A percentile compares a stretch with the other conserved stretches of the same genome.
These are phyloP conservation scores for Fusarium paranaense DNA, from an alignment of 2,329 filamentous ascomycete species.

Conservation along the genomic window DNA sequence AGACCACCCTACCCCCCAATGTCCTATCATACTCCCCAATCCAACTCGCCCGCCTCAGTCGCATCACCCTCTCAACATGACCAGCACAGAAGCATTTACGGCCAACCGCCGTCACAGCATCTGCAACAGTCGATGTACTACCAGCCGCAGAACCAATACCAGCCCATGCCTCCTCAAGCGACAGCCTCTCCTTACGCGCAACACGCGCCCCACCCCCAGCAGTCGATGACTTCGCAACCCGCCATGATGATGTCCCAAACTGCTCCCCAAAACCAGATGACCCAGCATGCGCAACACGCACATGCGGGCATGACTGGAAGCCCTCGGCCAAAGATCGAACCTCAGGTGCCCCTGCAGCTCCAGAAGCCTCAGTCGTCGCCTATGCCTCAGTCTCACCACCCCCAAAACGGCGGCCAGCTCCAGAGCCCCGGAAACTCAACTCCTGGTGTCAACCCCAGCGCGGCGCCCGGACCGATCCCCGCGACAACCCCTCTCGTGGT, in stretches of 20 bases:
- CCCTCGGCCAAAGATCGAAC: slow-evolving; percentile 72
- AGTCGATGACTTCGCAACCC: slow-evolving; percentile 72
- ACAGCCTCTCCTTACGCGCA: slow-evolving; percentile 71
- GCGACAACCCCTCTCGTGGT: slow-evolving; percentile 96
- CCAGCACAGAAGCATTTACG: slow-evolving; percentile 88
- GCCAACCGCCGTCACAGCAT: slow-evolving; percentile 81
- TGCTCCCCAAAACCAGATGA: slow-evolving; percentile 67
- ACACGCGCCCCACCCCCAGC: slow-evolving; percentile 62
- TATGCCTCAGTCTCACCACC: slow-evolving; percentile 52
- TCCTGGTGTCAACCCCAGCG: slow-evolving; percentile 81
- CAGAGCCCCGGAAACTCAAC: slow-evolving; percentile 53
- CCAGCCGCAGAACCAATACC: slow-evolving; percentile 69
- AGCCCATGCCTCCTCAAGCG: slow-evolving; percentile 74
- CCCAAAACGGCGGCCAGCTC: slow-evolving; percentile 53
- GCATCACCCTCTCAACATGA: slow-evolving; percentile 91
- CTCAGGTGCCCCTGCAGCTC: slow-evolving; percentile 70
- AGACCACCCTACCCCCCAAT: slow-evolving; percentile 88
- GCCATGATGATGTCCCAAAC: slow-evolving; percentile 75
- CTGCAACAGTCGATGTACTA: slow-evolving; percentile 87
- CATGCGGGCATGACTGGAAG: slow-evolving; percentile 69
- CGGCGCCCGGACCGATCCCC: slow-evolving; percentile 94
- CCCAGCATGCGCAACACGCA: slow-evolving; percentile 68
- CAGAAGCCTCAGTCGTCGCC: slow-evolving; percentile 65
- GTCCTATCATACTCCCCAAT: slow-evolving; percentile 92
- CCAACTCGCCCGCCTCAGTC: slow-evolving; percentile 93